Conservation (phyloP, 805 yeast genomes). For the Komagataella mondaviorum region DNA sequence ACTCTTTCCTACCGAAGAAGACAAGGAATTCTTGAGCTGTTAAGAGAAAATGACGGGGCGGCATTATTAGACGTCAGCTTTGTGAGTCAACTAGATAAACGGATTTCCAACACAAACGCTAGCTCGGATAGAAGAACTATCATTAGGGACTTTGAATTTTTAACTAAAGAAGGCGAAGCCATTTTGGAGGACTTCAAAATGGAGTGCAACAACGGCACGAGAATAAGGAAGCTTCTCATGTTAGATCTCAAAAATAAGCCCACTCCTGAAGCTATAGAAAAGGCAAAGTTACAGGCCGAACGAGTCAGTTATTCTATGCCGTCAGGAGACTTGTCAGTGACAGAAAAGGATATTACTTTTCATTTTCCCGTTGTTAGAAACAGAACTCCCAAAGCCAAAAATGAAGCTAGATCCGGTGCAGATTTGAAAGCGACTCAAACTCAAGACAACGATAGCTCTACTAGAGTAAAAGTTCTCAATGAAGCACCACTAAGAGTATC, state of each 20-base stretch:
- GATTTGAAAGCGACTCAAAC: neutral
- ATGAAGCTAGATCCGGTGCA: neutral
- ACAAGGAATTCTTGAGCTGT: conserved; percentile 24
- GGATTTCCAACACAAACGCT: conserved; percentile 20
- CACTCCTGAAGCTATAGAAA: conserved; percentile 4
- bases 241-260: conserved; percentile 8
- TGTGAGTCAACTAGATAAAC: conserved; percentile 24
- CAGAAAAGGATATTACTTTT: neutral
- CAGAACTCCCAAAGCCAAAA: neutral
- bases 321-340: neutral
- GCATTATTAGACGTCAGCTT: conserved; percentile 27
- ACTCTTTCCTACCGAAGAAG: conserved; percentile 22
- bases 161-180: conserved; percentile 17
- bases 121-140: conserved; percentile 42
- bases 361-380: neutral
- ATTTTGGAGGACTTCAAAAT: conserved; percentile 4
- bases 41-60: conserved; percentile 32
- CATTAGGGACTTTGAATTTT: conserved; percentile 24
- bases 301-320: neutral
- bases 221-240: conserved; percentile 4
- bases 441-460: neutral
- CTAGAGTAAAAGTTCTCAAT: neutral
- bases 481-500: neutral
- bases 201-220: conserved; percentile 3
- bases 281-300: neutral